Percentiles rank a stretch among this genome's conserved stretches.
phyloP scores from a whole-genome alignment of 73 alveolate species.

The Tetrahymena thermophila region DNA sequence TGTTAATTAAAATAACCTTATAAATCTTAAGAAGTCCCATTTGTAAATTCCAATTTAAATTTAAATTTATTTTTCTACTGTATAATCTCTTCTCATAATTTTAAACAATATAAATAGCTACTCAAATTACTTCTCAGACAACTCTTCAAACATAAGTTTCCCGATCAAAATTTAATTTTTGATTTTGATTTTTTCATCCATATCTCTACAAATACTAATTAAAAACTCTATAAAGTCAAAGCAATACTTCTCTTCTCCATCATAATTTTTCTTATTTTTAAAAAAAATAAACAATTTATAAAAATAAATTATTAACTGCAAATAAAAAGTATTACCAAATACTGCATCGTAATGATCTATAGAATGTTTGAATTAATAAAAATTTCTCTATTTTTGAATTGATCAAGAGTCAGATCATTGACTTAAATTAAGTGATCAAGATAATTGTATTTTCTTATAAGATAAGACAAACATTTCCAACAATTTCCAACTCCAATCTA shows the following conservation, averaged over 20 bases:
- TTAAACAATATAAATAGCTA: neutral
- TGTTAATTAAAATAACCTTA: neutral
- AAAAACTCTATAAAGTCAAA: neutral
- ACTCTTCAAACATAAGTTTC: neutral
- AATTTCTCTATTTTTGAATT: neutral
- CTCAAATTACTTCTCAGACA: neutral
- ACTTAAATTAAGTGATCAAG: neutral
- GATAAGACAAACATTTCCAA: neutral
- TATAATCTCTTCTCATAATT: neutral
- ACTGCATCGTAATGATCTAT: neutral
- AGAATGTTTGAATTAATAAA: neutral
- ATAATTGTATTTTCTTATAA: neutral
- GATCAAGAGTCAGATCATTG: neutral
- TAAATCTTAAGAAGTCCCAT: neutral
- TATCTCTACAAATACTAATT: neutral
- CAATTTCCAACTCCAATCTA: neutral
- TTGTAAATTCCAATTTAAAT: neutral
- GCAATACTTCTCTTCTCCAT: neutral
- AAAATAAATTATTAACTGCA: neutral
- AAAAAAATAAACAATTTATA: neutral
- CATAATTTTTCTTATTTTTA: neutral
- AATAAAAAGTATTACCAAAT: neutral
- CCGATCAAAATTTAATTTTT: neutral
- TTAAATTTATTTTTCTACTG: neutral
- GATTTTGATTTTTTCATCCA: neutral